A percentile compares a stretch with the other conserved stretches of the same genome.
Conservation (phyloP, 2,329 filamentous ascomycete genomes). For the Aspergillus sp. region DNA sequence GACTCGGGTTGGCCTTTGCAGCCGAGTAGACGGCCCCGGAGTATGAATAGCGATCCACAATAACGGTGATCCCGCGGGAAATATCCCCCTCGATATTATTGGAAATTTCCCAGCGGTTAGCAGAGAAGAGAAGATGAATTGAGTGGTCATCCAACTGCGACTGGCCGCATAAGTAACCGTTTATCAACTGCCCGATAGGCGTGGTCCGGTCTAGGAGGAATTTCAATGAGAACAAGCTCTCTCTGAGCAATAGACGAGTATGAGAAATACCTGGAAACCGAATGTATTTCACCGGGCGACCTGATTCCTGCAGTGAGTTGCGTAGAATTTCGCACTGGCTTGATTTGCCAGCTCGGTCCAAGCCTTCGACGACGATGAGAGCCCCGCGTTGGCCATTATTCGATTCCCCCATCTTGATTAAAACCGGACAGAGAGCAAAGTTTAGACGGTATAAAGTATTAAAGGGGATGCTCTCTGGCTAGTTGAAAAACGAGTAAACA, state of each 20-base stretch:
- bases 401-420: not conserved
- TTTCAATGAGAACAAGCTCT: no score
- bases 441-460: not conserved
- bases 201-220: constrained; percentile 68
- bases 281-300: constrained; percentile 53
- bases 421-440: not conserved
- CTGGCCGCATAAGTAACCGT: constrained; percentile 70
- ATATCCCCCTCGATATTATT: constrained; percentile 46
- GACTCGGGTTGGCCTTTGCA: constrained; percentile 69
- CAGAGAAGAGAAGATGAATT: constrained; percentile 84
- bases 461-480: no score
- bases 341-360: constrained; percentile 88
- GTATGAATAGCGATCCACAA: constrained; percentile 93
- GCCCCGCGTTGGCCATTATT: constrained; percentile 51
- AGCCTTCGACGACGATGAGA: constrained; percentile 79
- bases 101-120: constrained; percentile 77
- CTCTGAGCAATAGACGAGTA: not conserved
- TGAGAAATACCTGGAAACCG: constrained; percentile 58
- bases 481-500: no score
- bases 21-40: constrained; percentile 90
- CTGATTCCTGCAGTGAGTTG: constrained; percentile 46
- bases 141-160: constrained; percentile 77
- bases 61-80: constrained; percentile 63
- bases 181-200: constrained; percentile 81
- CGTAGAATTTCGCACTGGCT: constrained; percentile 74